A percentile compares a stretch with the other conserved stretches of the same genome.
Conservation (phyloP, 2,329 filamentous ascomycete genomes). For the Emergomyces pasteurianus region DNA sequence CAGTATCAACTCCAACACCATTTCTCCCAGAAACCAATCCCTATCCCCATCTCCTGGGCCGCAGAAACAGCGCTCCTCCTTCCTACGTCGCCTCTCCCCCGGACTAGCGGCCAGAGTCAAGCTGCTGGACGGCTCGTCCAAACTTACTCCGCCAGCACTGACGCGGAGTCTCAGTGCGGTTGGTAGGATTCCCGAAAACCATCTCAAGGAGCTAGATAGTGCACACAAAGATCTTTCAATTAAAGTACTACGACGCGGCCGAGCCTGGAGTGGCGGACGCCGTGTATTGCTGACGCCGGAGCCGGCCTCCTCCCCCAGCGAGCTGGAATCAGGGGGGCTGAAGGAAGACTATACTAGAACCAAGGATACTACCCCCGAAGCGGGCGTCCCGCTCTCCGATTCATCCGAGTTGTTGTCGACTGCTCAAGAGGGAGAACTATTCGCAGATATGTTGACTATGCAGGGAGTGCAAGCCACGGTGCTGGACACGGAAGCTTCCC, state of each 20-base stretch:
- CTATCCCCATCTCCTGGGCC: conserved; percentile 17
- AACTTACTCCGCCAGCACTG: conserved; percentile 11
- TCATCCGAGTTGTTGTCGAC: neutral
- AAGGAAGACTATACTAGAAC: neutral
- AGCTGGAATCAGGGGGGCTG: neutral
- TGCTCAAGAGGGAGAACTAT: neutral
- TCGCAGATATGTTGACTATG: conserved; percentile 5
- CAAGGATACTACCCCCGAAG: neutral
- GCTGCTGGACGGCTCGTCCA: conserved; percentile 25
- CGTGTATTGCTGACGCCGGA: conserved; percentile 4
- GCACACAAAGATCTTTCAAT: conserved; percentile 28
- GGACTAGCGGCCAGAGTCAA: conserved; percentile 33
- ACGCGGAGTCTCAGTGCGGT: conserved; percentile 19
- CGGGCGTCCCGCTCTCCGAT: neutral
- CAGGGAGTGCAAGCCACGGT: conserved; percentile 5
- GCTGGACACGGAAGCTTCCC: conserved; percentile 8
- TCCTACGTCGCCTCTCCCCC: conserved; percentile 32
- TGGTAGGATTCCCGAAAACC: conserved; percentile 30
- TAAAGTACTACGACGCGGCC: conserved; percentile 26
- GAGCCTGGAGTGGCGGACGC: conserved; percentile 21
- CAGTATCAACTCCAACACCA: neutral
- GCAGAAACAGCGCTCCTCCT: conserved; percentile 19
- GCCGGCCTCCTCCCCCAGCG: conserved; percentile 8
- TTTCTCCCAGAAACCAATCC: conserved; percentile 1
- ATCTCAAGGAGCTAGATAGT: conserved; percentile 30